phyloP scores from a whole-genome alignment of 441 rosid species.

The Rhodomyrtus psidioides region DNA sequence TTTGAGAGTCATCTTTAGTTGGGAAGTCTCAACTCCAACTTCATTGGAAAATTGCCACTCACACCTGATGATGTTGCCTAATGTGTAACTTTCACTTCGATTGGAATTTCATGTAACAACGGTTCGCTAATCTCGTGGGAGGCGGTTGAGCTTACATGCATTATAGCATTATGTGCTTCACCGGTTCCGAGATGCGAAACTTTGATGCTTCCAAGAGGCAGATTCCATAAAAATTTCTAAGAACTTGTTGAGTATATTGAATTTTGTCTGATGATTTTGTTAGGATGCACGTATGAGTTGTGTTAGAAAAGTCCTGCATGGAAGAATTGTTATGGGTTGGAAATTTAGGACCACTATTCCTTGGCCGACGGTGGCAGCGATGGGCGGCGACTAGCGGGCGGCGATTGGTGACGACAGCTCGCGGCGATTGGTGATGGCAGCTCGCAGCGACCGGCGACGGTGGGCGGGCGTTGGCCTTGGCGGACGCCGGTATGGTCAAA shows the following conservation, averaged over 20 bases:
- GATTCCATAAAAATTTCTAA: neutral
- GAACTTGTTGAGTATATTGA: neutral
- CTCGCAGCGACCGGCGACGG: too few relatives aligned
- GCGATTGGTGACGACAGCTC: too few relatives aligned
- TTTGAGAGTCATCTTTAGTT: conserved; percentile 39
- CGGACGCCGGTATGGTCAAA: too few relatives aligned
- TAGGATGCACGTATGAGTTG: too few relatives aligned
- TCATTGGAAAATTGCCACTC: conserved; percentile 35
- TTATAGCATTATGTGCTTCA: neutral
- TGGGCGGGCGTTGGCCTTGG: too few relatives aligned
- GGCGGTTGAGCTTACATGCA: neutral
- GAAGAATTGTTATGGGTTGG: too few relatives aligned
- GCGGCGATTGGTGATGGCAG: too few relatives aligned
- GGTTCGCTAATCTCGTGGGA: neutral
- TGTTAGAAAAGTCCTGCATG: too few relatives aligned
- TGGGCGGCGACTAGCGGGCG: too few relatives aligned
- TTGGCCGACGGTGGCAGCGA: too few relatives aligned
- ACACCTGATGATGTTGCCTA: neutral
- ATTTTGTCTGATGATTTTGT: neutral
- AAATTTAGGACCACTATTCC: too few relatives aligned
- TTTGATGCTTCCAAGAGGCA: neutral
- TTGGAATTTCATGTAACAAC: neutral
- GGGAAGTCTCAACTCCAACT: conserved; percentile 35
- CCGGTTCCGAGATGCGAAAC: neutral
- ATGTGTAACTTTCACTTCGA: neutral